These are phyloP conservation scores for Fusarium citri DNA, from an alignment of 2,329 filamentous ascomycete genomes.

Conservation along the genomic window DNA sequence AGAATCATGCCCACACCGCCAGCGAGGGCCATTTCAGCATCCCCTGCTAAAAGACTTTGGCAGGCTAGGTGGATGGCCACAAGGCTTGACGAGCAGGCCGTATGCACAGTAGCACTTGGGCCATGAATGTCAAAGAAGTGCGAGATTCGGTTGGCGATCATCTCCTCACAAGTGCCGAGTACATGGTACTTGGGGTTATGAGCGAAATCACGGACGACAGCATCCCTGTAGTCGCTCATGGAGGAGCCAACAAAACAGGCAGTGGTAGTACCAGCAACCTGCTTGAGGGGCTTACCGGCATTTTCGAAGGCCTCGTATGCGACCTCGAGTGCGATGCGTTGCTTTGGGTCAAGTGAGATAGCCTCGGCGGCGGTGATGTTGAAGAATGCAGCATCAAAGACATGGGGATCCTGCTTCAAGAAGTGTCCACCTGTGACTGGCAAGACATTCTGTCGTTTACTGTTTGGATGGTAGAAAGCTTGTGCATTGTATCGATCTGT, in stretches of 20 bases:
- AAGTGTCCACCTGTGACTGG: background rate
- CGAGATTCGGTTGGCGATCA: background rate
- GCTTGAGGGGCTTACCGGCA: background rate
- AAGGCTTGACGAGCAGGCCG: background rate
- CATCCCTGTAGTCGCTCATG: background rate
- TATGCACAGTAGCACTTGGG: background rate
- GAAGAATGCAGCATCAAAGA: slow-evolving; percentile 20
- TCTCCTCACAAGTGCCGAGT: background rate
- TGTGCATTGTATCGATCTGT: background rate
- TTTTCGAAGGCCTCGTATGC: slow-evolving; percentile 5
- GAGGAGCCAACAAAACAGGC: background rate
- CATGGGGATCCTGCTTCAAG: background rate
- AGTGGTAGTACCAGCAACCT: background rate
- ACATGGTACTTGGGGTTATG: background rate
- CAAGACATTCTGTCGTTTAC: background rate
- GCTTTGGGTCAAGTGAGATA: slow-evolving; percentile 16
- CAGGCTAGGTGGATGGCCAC: background rate
- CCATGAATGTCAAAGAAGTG: background rate
- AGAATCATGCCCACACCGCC: background rate
- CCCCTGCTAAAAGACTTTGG: background rate
- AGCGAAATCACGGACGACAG: background rate
- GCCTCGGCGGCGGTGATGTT: slow-evolving; percentile 1
- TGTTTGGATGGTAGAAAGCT: slow-evolving; percentile 10
- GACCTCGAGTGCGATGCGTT: slow-evolving; percentile 6
- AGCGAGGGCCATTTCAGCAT: background rate